A percentile compares a stretch with the other conserved stretches of the same genome.
phyloP scores from a whole-genome alignment of 108 stramenopile species.

The Bacterosira constricta region DNA sequence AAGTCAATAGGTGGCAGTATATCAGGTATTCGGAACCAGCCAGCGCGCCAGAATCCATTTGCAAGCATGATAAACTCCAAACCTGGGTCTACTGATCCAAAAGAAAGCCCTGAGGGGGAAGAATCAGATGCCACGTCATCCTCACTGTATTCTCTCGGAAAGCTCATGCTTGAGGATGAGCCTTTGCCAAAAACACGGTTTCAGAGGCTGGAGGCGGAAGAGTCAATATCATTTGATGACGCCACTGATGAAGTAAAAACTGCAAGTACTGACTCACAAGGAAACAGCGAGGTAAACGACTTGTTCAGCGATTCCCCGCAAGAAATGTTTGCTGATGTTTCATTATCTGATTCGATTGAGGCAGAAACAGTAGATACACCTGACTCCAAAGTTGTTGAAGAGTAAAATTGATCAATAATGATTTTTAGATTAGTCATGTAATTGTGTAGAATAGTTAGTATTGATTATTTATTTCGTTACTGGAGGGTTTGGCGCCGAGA shows the following conservation, averaged over 20 bases:
- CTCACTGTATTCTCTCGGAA: background rate
- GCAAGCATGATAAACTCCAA: slow-evolving; percentile 9
- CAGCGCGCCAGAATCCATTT: slow-evolving; percentile 12
- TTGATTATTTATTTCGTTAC: too few species aligned
- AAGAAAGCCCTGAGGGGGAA: background rate
- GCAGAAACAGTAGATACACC: background rate
- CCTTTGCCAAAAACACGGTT: background rate
- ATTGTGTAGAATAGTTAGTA: slow-evolving; percentile 1
- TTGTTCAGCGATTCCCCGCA: slow-evolving; percentile 15
- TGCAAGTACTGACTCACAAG: background rate
- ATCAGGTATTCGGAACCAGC: background rate
- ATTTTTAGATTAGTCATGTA: too few species aligned
- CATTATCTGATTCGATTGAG: background rate
- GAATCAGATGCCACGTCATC: background rate
- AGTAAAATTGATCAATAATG: too few species aligned
- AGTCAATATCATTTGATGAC: slow-evolving; percentile 3
- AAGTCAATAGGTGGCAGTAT: slow-evolving; percentile 13
- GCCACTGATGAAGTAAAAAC: background rate
- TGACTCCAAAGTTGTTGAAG: background rate
- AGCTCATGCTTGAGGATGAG: slow-evolving; percentile 1
- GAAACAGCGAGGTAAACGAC: background rate
- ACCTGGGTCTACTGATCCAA: background rate
- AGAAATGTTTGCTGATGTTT: background rate
- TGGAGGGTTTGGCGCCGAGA: too few species aligned
- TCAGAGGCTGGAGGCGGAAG: slow-evolving; percentile 3